A percentile compares a stretch with the other conserved stretches of the same genome.
Conservation (phyloP, 768 basidiomycete genomes). For the Glaciozyma antarctica region DNA sequence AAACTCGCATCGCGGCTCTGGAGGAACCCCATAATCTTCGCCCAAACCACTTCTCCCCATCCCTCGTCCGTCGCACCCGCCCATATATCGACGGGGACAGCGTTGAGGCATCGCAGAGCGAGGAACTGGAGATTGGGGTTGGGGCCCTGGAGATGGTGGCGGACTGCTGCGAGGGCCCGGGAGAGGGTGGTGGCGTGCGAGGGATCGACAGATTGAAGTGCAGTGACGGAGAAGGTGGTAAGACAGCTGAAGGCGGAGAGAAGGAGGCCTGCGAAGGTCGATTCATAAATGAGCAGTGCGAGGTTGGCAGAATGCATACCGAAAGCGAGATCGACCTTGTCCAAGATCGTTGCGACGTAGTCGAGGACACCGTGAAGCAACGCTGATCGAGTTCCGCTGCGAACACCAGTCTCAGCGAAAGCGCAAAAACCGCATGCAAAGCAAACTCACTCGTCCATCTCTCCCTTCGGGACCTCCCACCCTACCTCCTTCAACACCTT, state of each 20-base stretch:
- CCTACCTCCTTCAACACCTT: background rate
- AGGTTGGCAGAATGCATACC: background rate
- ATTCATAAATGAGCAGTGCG: background rate
- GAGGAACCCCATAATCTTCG: background rate
- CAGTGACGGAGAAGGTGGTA: background rate
- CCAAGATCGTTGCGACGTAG: background rate
- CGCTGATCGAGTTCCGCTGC: background rate
- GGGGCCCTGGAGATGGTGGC: background rate
- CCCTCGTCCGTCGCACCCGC: background rate
- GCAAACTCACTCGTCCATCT: background rate
- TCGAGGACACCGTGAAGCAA: background rate
- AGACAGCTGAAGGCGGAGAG: slow-evolving; percentile 1
- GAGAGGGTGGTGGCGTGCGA: background rate
- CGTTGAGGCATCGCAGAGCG: background rate
- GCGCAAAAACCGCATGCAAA: background rate
- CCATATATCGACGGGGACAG: background rate
- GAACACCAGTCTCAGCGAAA: background rate
- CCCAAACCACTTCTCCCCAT: background rate
- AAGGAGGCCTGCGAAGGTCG: background rate
- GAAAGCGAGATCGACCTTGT: background rate
- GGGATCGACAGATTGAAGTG: background rate
- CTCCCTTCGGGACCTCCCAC: background rate
- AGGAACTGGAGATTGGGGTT: background rate
- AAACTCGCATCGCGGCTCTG: background rate
- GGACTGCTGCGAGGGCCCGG: background rate